Conservation (phyloP, 2,329 filamentous ascomycete species). For the Xylaria hypoxylon region DNA sequence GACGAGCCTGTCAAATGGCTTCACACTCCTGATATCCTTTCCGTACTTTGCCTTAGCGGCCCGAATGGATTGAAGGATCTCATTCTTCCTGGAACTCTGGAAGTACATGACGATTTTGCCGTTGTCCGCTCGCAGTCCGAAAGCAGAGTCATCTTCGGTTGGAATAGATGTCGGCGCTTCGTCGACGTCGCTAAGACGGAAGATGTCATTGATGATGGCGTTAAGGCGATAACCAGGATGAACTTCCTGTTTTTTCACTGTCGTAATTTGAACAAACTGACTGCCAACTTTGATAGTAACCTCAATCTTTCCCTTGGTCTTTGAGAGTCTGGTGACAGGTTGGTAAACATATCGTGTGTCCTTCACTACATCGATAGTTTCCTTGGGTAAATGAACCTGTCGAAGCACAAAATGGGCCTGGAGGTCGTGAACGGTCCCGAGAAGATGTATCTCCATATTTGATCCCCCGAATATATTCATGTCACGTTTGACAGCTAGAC, state of each 20-base stretch:
- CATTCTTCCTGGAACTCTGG: constrained; percentile 72
- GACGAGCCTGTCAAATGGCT: constrained; percentile 73
- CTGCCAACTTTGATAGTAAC: constrained; percentile 76
- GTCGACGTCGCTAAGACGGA: constrained; percentile 74
- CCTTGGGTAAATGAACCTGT: constrained; percentile 74
- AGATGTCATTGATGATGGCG: constrained; percentile 76
- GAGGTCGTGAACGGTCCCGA: constrained; percentile 73
- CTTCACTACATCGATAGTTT: constrained; percentile 75
- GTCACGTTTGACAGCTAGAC: constrained; percentile 71
- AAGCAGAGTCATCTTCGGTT: constrained; percentile 74
- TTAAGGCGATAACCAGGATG: constrained; percentile 70
- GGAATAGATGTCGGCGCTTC: constrained; percentile 73
- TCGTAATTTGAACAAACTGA: constrained; percentile 77
- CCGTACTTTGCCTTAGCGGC: constrained; percentile 72
- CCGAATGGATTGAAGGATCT: constrained; percentile 73
- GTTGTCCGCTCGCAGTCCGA: constrained; percentile 74
- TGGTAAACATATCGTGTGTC: constrained; percentile 75
- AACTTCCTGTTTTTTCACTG: constrained; percentile 75
- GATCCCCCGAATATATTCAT: constrained; percentile 70
- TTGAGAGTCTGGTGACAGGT: constrained; percentile 72
- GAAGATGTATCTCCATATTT: constrained; percentile 74
- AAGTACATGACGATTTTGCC: constrained; percentile 80
- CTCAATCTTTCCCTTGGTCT: constrained; percentile 77
- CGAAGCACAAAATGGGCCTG: constrained; percentile 75
- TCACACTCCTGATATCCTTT: constrained; percentile 70